Evolutionary conservation across 1,284 basidiomycete species (phyloP).

Genomic region (Pseudozyma flocculosa): DNA sequence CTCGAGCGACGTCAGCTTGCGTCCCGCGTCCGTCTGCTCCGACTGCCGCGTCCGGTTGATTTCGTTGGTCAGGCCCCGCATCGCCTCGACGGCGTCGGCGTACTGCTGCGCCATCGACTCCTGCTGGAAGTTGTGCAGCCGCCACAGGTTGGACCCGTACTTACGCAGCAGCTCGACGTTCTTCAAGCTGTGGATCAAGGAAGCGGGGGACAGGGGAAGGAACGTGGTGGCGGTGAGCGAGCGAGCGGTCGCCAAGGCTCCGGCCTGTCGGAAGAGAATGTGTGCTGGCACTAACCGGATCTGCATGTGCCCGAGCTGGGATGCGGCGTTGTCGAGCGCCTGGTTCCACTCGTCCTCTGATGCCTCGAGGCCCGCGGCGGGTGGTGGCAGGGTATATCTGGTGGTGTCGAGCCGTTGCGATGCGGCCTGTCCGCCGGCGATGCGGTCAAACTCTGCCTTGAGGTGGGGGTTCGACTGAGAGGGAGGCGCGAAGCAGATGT

Average conservation of each 20-base stretch:
- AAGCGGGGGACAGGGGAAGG: constrained; percentile 7
- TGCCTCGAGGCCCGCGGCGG: constrained; percentile 65
- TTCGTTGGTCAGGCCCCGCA: constrained; percentile 25
- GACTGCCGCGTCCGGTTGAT: constrained; percentile 41
- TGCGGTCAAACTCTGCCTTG: constrained; percentile 45
- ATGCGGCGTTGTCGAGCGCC: constrained; percentile 75
- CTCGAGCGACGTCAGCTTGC: constrained; percentile 75
- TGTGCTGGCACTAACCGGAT: constrained; percentile 73
- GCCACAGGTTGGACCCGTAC: constrained; percentile 65
- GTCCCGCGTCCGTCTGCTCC: constrained; percentile 70
- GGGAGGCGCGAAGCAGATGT: too few species aligned
- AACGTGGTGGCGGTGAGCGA: constrained; percentile 1
- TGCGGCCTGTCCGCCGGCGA: constrained; percentile 61
- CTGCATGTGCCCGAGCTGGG: constrained; percentile 86
- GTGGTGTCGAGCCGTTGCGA: constrained; percentile 71
- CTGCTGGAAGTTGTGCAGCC: constrained; percentile 45
- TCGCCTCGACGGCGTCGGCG: constrained; percentile 10
- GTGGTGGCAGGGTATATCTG: constrained; percentile 77
- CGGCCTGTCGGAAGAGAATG: too few species aligned
- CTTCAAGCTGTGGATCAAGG: constrained; percentile 60
- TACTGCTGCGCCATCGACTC: constrained; percentile 27
- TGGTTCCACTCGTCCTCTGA: constrained; percentile 75
- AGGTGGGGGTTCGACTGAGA: constrained; percentile 14
- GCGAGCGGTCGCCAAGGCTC: too few species aligned
- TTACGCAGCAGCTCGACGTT: constrained; percentile 81